These are phyloP conservation scores for Brassica balearica DNA, from an alignment of 441 rosid genomes.

Conservation along the genomic window DNA sequence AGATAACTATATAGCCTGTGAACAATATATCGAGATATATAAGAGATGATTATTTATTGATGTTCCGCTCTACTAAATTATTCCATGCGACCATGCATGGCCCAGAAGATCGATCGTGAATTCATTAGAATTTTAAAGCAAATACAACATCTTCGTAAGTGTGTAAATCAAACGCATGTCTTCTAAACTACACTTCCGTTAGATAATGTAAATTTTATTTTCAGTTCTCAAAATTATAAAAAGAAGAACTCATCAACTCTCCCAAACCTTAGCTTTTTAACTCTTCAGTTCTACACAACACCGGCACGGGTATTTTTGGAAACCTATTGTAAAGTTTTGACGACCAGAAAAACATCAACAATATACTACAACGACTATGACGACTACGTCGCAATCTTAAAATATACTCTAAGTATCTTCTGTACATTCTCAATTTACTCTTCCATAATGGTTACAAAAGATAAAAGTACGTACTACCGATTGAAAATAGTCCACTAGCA, in stretches of 20 bases:
- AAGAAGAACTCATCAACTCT: slow-evolving; percentile 1
- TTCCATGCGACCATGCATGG: not conserved
- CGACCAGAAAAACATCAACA: too few relatives aligned
- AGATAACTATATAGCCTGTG: not conserved
- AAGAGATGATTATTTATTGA: not conserved
- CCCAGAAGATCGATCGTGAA: not conserved
- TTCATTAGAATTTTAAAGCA: not conserved
- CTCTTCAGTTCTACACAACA: not conserved
- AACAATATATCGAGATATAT: not conserved
- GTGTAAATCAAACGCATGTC: not conserved
- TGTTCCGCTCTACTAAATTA: not conserved
- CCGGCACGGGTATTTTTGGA: not conserved
- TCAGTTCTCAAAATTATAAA: not conserved
- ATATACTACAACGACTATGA: too few relatives aligned
- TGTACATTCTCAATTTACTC: not conserved
- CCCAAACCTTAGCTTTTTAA: not conserved
- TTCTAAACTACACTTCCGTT: not conserved
- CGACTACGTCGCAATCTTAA: too few relatives aligned
- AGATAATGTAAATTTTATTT: not conserved
- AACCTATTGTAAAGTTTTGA: not conserved
- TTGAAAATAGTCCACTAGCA: too few relatives aligned
- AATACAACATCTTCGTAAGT: not conserved
- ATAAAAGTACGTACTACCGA: not conserved
- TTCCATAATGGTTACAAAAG: slow-evolving; percentile 1
- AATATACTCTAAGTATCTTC: not conserved